phyloP scores from a whole-genome alignment of 768 basidiomycete species.

The Mycena indigotica region DNA sequence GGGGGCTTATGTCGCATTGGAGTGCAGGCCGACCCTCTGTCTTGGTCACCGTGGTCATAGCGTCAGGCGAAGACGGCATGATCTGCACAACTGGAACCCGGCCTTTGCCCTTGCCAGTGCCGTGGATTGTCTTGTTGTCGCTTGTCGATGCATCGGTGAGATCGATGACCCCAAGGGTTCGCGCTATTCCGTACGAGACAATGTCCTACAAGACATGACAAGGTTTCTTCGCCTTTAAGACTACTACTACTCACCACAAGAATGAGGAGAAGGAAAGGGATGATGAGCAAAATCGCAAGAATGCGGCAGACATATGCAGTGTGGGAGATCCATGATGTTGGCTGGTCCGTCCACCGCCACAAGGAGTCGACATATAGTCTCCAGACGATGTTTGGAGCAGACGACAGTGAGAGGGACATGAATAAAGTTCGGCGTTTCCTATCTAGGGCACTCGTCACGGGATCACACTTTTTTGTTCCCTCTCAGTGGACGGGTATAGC shows the following conservation, averaged over 20 bases:
- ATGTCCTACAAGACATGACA: conserved; percentile 57
- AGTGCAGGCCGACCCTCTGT: conserved; percentile 12
- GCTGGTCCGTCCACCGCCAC: conserved; percentile 54
- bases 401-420: conserved; percentile 22
- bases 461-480: too few species aligned
- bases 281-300: conserved; percentile 61
- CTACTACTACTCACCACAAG: conserved; percentile 50
- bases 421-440: neutral
- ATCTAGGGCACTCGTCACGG: too few species aligned
- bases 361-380: conserved; percentile 61
- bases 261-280: conserved; percentile 60
- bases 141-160: conserved; percentile 73
- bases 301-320: conserved; percentile 66
- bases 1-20: conserved; percentile 5
- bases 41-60: conserved; percentile 32
- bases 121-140: conserved; percentile 49
- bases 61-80: conserved; percentile 26
- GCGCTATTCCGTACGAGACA: conserved; percentile 78
- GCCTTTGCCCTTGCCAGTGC: conserved; percentile 17
- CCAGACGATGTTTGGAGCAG: conserved; percentile 55
- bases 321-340: conserved; percentile 67
- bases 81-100: conserved; percentile 36
- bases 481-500: too few species aligned
- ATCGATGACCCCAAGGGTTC: conserved; percentile 78
- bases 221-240: conserved; percentile 1